Evolutionary conservation across 2,329 filamentous ascomycete species (phyloP), one percentile per base, ranked within the genome.

Genomic region (Dryadomyces quercus-mongolicae): DNA sequence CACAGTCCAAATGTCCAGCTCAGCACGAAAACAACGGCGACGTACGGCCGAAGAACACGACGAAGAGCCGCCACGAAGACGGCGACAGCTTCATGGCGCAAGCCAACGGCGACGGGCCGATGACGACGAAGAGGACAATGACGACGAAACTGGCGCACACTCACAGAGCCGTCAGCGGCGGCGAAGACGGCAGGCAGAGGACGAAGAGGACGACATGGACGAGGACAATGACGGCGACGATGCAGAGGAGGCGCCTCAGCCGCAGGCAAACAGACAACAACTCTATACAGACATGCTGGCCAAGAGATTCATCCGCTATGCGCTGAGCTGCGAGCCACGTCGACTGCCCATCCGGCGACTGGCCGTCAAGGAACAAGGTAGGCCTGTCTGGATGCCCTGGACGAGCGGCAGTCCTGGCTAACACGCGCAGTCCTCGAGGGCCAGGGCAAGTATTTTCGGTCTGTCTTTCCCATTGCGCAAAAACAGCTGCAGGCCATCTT

Each of bases 401-500:
- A 16, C 45, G 5, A n/a, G 1, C n/a, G 20, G 12, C 25, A 4
- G n/a, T 22, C 15, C 16, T 2, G 7, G 2, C 20, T 54, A 21
- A 54, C 52, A 13, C 16, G 10, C 3, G 18, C 51, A 82, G 88
- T 95, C 0, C 80, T 95, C 10, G 87, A 86, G 18, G 76, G 82
- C 48, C 78, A 84, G 9, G 72, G 81, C 7, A 76, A 85, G 36
- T 73, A 82, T 40, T 97, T 96, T 67, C 90, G 82, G 65, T 67
- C 71, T 13, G 81, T 96, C 3, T 96, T 95, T 63, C 78, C 80
- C 0, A 73, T 78, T 44, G 88, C 92, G 45, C 92, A 98, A 66
- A 69, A 73, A 38, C 79, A 86, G 60, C 72, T 98, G 42, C 74
- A 76, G 49, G 71, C 71, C 2, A 77, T 84, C 1, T 97, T 95